phyloP scores from a whole-genome alignment of 2,329 filamentous ascomycete species.

The Cercospora sesami region DNA sequence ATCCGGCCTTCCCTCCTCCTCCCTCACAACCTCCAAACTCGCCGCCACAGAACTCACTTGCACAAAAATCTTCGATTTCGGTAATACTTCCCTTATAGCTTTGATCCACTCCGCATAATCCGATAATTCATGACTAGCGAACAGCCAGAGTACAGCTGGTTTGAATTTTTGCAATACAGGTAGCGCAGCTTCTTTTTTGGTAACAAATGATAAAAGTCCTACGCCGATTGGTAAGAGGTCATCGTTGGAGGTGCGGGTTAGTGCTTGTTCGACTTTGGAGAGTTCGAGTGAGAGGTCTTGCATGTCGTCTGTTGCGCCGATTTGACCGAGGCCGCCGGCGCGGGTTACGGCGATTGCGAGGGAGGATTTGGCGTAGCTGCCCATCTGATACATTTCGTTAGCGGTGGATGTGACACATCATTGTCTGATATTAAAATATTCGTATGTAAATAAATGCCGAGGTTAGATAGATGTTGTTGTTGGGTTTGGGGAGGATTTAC shows the following conservation, averaged over 20 bases:
- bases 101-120: conserved; percentile 40
- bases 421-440: too few relatives aligned
- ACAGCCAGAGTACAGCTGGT: conserved; percentile 67
- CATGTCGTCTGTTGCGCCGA: conserved; percentile 42
- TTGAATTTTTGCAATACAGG: conserved; percentile 55
- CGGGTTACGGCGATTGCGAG: conserved; percentile 62
- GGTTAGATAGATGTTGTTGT: not conserved
- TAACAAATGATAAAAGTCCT: conserved; percentile 59
- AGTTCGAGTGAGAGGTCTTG: conserved; percentile 24
- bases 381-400: conserved; percentile 18
- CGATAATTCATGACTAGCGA: conserved; percentile 55
- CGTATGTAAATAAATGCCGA: not conserved
- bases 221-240: conserved; percentile 55
- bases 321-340: conserved; percentile 51
- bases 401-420: too few relatives aligned
- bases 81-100: conserved; percentile 36
- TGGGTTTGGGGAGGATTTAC: conserved; percentile 10
- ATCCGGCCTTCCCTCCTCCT: conserved; percentile 54
- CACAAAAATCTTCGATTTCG: conserved; percentile 54
- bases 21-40: conserved; percentile 51
- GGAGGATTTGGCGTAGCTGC: conserved; percentile 53
- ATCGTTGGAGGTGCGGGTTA: conserved; percentile 10
- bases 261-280: conserved; percentile 18
- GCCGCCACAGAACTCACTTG: conserved; percentile 62
- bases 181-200: conserved; percentile 45